Base-by-base conservation (phyloP, 768 basidiomycete genomes). In the Gloeopeniophorella convolvens region DNA sequence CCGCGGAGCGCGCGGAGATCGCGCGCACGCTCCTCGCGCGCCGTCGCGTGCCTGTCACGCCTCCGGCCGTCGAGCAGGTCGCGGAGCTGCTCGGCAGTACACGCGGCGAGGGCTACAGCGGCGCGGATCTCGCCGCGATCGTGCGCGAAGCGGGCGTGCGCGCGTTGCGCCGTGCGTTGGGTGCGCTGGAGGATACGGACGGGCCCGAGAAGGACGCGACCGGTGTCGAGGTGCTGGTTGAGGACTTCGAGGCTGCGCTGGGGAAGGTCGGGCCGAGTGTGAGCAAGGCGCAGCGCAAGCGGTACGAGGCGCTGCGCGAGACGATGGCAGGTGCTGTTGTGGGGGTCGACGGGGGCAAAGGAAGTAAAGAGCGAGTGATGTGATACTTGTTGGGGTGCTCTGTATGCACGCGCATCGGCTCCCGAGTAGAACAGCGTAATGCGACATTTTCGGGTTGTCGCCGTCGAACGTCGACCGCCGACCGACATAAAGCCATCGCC, bases 181-280 rank as follows among this genome's bases (percentile, higher is more conserved):
- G 88, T 4, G 74, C 77, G 20, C 71, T 90, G 49, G 83, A 85
- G 51, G 67, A 71, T 48, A 74, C 86, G 68, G 80, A 80, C 2
- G 57, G 15, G 16, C 55, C 34, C 1, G 60, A 62, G 13, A 51
- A 37, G 12, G 62, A 47, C 15, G 42, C 63, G 13, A 62, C 56
- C 49, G 42, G 47, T 2, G 72, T 85, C 13, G 52, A 69, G 13
- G 84, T 97, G 10, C 66, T 66, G 13, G 56, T 75, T 30, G 68
- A 72, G 2, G 91, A 99, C 64, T 97, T 99, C 60, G 65, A 64
- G 31, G 64, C 62, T 5, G 94, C 94, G 20, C 65, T 88, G 59
- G 78, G 78, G 26, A 94, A 93, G 67, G 82, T 96, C 12, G 73
- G 77, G 39, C 94, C 93, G 12, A 94, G 91, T 66, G 95, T 98